Conservation (phyloP, 2,329 filamentous ascomycete species). For the Ophiosphaerella herpotricha region DNA sequence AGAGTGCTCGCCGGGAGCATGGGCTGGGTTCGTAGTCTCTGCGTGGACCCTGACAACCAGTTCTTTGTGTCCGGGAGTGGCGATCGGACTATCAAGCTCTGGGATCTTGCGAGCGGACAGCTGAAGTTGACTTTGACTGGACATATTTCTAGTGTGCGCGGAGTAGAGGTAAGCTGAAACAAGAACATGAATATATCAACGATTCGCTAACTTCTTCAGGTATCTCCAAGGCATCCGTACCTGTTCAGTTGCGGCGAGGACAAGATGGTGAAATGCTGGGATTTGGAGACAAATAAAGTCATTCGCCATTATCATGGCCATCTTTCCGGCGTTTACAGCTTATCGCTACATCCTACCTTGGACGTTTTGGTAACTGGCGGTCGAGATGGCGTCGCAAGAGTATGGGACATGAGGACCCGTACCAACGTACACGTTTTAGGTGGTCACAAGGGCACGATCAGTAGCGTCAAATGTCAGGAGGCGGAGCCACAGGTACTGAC, state of each 20-base stretch:
- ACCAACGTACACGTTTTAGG: conserved; percentile 93
- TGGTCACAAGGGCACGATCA: conserved; percentile 89
- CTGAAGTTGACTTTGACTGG: conserved; percentile 38
- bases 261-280: conserved; percentile 99
- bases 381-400: conserved; percentile 88
- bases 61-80: conserved; percentile 97
- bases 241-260: conserved; percentile 98
- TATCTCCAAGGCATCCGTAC: conserved; percentile 92
- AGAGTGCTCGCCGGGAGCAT: conserved; percentile 95
- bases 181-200: too few species aligned
- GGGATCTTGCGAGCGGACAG: conserved; percentile 84
- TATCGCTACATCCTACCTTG: conserved; percentile 90
- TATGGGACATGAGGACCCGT: conserved; percentile 96
- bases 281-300: conserved; percentile 99
- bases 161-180: not conserved
- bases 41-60: conserved; percentile 93
- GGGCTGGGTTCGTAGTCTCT: conserved; percentile 76
- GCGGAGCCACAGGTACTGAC: conserved; percentile 95
- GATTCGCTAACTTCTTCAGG: conserved; percentile 62
- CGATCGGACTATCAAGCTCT: conserved; percentile 91
- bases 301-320: conserved; percentile 87
- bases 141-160: conserved; percentile 25
- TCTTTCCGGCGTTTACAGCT: conserved; percentile 90
- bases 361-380: conserved; percentile 95
- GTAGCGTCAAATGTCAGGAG: conserved; percentile 90